A percentile compares a stretch with the other conserved stretches of the same genome.
phyloP scores from a whole-genome alignment of 2,329 filamentous ascomycete genomes.

The Curvularia eragrostidis region DNA sequence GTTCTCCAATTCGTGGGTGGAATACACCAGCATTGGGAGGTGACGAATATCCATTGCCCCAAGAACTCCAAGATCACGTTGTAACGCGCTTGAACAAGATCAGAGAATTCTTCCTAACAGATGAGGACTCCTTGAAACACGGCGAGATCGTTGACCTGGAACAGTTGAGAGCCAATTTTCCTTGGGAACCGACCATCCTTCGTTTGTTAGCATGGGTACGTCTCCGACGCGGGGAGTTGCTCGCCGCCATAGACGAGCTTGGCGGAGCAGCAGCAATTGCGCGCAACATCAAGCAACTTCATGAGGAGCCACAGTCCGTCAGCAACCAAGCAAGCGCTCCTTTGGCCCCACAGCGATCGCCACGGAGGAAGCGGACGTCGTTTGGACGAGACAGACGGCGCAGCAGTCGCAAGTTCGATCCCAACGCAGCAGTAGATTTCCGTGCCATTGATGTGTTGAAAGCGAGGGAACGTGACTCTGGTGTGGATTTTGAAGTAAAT shows the following conservation, averaged over 20 bases:
- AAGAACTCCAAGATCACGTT: conserved; percentile 46
- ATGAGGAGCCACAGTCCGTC: conserved; percentile 21
- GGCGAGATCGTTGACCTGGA: conserved; percentile 52
- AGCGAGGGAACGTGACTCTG: conserved; percentile 28
- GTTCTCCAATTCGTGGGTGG: conserved; percentile 44
- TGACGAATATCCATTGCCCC: conserved; percentile 46
- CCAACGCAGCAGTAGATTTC: conserved; percentile 32
- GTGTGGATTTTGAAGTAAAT: conserved; percentile 18
- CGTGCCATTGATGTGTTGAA: conserved; percentile 30
- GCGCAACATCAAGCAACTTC: conserved; percentile 35
- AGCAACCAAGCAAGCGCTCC: conserved; percentile 7
- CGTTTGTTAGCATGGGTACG: conserved; percentile 57
- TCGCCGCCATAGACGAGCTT: conserved; percentile 49
- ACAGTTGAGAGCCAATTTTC: conserved; percentile 54
- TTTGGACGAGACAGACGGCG: conserved; percentile 37
- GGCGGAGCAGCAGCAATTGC: conserved; percentile 55
- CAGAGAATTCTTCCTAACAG: conserved; percentile 39
- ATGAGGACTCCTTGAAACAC: conserved; percentile 40
- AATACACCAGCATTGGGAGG: conserved; percentile 47
- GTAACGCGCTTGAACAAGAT: conserved; percentile 51
- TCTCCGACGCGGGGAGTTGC: conserved; percentile 55
- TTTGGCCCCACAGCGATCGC: conserved; percentile 20
- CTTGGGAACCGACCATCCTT: conserved; percentile 59
- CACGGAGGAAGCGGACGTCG: conserved; percentile 36
- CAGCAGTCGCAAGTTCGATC: conserved; percentile 42